A percentile compares a stretch with the other conserved stretches of the same genome.
phyloP scores from a whole-genome alignment of 2,329 filamentous ascomycete genomes.

The Scleromitrula shiraiana region DNA sequence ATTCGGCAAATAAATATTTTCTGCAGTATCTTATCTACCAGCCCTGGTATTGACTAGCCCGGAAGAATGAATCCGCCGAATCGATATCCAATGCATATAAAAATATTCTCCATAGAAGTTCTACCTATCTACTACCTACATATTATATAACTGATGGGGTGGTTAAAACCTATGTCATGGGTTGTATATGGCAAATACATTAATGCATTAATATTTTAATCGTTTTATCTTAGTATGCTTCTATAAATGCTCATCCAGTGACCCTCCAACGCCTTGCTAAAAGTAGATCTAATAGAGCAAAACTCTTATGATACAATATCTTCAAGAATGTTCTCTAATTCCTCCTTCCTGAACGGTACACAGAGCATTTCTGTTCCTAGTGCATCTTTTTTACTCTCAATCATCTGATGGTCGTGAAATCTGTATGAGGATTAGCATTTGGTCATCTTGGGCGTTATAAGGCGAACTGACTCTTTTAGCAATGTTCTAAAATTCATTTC shows the following conservation, averaged over 20 bases:
- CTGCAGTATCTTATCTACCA: no score
- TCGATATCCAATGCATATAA: no score
- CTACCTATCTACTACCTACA: no score
- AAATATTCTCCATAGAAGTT: no score
- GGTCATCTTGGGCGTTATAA: conserved; percentile 20
- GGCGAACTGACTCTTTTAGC: conserved; percentile 68
- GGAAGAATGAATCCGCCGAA: no score
- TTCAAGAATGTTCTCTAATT: conserved; percentile 82
- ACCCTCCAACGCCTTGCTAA: conserved; percentile 10
- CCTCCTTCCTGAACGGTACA: conserved; percentile 78
- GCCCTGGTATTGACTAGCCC: no score
- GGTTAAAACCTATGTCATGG: no score
- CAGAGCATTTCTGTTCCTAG: conserved; percentile 79
- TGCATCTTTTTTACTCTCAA: conserved; percentile 78
- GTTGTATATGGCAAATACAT: no score
- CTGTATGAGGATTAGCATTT: conserved; percentile 32
- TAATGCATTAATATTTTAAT: no score
- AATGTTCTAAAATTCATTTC: conserved; percentile 93
- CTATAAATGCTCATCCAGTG: background rate
- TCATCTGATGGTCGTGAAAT: conserved; percentile 97
- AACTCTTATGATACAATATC: conserved; percentile 40
- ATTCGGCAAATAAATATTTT: no score
- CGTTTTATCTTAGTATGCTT: background rate
- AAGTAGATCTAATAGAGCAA: conserved; percentile 2
- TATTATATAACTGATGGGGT: no score